Conservation (phyloP, 75 land plant genomes). For the Isoetes taiwanensis region DNA sequence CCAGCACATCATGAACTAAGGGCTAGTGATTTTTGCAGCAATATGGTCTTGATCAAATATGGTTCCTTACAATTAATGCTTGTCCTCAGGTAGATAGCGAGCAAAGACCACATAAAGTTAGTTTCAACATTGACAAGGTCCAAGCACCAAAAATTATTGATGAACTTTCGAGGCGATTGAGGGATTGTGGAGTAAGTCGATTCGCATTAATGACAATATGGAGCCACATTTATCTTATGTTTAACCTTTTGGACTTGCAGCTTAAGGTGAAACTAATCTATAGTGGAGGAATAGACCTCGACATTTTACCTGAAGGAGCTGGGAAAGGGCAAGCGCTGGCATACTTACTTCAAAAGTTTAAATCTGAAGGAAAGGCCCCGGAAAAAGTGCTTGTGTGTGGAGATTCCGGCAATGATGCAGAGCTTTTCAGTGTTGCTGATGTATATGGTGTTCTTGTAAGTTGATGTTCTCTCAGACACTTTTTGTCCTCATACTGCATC, state of each 20-base stretch:
- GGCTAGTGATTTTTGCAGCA: too few relatives aligned
- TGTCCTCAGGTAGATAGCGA: conserved; percentile 73
- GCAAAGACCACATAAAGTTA: conserved; percentile 94
- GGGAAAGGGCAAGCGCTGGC: conserved; percentile 98
- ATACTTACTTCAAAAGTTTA: conserved; percentile 68
- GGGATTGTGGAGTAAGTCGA: conserved; percentile 55
- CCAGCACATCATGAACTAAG: too few relatives aligned
- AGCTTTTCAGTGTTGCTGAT: conserved; percentile 75
- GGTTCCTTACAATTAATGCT: not conserved
- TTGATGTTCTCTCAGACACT: too few relatives aligned
- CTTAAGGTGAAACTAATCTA: conserved; percentile 85
- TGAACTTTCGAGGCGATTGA: conserved; percentile 32
- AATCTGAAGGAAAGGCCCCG: conserved; percentile 52
- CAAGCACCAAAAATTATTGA: conserved; percentile 51
- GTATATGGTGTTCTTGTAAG: conserved; percentile 96
- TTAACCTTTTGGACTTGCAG: too few relatives aligned
- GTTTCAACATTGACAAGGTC: conserved; percentile 74
- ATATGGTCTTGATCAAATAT: too few relatives aligned
- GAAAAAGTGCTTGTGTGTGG: conserved; percentile 84
- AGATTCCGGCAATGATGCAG: conserved; percentile 97
- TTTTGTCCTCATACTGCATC: too few relatives aligned
- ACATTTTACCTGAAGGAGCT: conserved; percentile 84
- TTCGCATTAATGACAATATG: too few relatives aligned
- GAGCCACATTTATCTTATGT: too few relatives aligned
- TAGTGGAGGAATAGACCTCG: conserved; percentile 90